Evolutionary conservation across 306 rosid genomes (phyloP).

Genomic region (Potentilla sterilis): DNA sequence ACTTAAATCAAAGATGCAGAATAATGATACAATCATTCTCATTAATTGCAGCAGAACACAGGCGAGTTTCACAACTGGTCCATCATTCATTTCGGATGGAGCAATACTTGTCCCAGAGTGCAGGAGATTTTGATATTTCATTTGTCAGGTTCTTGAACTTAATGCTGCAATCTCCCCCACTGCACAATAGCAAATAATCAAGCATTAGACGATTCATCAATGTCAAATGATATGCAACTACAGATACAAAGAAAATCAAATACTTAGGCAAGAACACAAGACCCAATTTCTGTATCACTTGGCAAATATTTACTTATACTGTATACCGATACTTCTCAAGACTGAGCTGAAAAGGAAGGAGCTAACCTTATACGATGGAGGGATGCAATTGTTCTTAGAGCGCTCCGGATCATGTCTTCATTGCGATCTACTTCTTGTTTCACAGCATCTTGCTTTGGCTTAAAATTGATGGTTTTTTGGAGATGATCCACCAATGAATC

Average conservation of each 20-base stretch:
- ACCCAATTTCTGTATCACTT: background rate
- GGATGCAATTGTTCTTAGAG: conserved; percentile 94
- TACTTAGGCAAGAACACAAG: background rate
- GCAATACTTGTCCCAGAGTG: conserved; percentile 74
- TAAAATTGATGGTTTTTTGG: conserved; percentile 89
- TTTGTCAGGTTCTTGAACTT: conserved; percentile 90
- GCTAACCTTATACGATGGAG: conserved; percentile 86
- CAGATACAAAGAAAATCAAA: background rate
- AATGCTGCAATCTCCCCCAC: conserved; percentile 95
- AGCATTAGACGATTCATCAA: conserved; percentile 14
- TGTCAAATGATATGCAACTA: background rate
- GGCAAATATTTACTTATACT: background rate
- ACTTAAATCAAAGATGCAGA: background rate
- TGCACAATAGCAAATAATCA: conserved; percentile 36
- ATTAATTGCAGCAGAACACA: background rate
- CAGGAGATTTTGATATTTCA: conserved; percentile 75
- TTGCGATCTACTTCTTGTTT: conserved; percentile 99
- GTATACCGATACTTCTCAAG: background rate
- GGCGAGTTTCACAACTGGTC: background rate
- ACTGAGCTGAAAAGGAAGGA: conserved; percentile 25
- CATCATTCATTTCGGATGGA: conserved; percentile 88
- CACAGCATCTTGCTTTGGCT: conserved; percentile 97
- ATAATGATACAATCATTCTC: conserved; percentile 4
- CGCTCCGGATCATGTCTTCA: conserved; percentile 99
- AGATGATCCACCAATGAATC: conserved; percentile 99